Evolutionary conservation across 176 grass and related monocot genomes (phyloP).

Genomic region (Phragmites australis): DNA sequence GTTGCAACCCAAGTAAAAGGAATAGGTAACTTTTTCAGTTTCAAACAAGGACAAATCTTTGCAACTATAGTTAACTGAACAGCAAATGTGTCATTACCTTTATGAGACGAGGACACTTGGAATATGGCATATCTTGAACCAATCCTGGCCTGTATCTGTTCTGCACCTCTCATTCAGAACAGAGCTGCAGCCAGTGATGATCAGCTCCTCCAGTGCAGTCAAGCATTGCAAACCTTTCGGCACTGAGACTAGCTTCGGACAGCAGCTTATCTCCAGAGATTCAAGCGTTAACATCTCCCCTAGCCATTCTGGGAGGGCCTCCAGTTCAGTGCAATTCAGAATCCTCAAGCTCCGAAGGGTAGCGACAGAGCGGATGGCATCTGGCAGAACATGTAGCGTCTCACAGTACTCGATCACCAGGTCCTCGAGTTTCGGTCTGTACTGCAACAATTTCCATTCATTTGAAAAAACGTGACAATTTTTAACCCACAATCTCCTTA

Average conservation of each 20-base stretch:
- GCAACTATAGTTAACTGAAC: neutral
- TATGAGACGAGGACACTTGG: conserved; percentile 34
- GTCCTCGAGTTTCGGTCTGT: conserved; percentile 48
- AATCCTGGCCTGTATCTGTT: conserved; percentile 47
- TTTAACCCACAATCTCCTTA: conserved; percentile 56
- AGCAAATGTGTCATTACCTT: neutral
- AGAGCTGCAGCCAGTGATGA: conserved; percentile 38
- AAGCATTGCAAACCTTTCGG: conserved; percentile 37
- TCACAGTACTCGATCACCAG: conserved; percentile 47
- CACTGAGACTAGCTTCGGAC: conserved; percentile 33
- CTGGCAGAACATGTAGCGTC: conserved; percentile 38
- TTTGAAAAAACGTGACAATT: conserved; percentile 34
- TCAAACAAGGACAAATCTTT: neutral
- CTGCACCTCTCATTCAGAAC: conserved; percentile 31
- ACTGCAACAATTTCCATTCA: conserved; percentile 29
- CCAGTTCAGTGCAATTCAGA: conserved; percentile 40
- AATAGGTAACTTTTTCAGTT: neutral
- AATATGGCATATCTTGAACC: conserved; percentile 53
- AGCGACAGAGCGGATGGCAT: conserved; percentile 36
- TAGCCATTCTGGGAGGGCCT: conserved; percentile 56
- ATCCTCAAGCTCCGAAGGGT: conserved; percentile 46
- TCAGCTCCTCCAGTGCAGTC: conserved; percentile 46
- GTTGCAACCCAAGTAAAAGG: neutral
- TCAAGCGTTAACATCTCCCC: conserved; percentile 35
- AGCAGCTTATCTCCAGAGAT: conserved; percentile 46